These are phyloP conservation scores for Vanderwaltozyma tropicalis DNA, from an alignment of 805 yeast species.

Conservation along the genomic window DNA sequence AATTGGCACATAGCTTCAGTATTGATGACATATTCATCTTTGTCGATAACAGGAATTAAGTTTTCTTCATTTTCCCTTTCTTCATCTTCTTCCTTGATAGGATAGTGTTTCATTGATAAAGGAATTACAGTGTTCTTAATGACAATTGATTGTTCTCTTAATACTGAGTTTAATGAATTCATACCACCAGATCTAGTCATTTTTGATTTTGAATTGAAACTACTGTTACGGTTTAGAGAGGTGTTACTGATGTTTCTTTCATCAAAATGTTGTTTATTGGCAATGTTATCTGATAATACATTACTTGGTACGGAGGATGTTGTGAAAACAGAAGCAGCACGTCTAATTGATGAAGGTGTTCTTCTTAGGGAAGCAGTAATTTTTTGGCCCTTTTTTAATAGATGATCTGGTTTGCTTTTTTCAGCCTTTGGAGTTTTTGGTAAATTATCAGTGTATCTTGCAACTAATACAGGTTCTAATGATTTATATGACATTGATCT, in stretches of 20 bases:
- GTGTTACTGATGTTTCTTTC: not conserved
- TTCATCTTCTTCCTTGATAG: constrained; percentile 16
- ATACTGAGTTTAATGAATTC: constrained; percentile 17
- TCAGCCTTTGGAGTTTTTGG: not conserved
- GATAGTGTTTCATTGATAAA: constrained; percentile 20
- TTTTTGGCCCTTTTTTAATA: not conserved
- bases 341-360: constrained; percentile 28
- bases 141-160: constrained; percentile 28
- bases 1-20: constrained; percentile 3
- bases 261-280: not conserved
- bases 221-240: not conserved
- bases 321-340: constrained; percentile 29
- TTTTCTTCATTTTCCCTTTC: constrained; percentile 3
- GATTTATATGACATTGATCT: constrained; percentile 19
- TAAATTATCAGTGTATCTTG: constrained; percentile 1
- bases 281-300: not conserved
- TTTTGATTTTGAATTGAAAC: not conserved
- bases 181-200: constrained; percentile 23
- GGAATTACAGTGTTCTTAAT: constrained; percentile 29
- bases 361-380: constrained; percentile 22
- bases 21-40: constrained; percentile 14
- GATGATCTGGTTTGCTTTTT: not conserved
- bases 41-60: not conserved
- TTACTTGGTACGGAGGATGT: constrained; percentile 5
- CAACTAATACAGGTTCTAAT: constrained; percentile 10